phyloP scores from a whole-genome alignment of 371 early-diverging fungal genomes.

The Mucor velutinosus region DNA sequence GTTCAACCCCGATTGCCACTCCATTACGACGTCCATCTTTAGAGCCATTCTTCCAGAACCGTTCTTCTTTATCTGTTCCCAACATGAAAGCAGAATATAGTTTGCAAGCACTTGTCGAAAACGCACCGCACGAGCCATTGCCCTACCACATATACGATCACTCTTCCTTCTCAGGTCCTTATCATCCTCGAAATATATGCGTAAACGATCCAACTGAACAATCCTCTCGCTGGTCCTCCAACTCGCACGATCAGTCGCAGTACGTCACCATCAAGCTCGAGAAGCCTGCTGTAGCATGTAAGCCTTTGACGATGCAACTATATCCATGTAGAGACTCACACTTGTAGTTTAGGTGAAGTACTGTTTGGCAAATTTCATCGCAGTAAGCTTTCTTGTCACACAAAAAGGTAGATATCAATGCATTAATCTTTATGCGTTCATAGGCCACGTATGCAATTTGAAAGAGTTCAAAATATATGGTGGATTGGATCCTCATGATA shows the following conservation, averaged over 20 bases:
- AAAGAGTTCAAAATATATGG: constrained; percentile 96
- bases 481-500: constrained; percentile 76
- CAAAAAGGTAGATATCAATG: background rate
- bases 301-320: background rate
- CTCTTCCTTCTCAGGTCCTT: constrained; percentile 77
- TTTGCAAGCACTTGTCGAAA: background rate
- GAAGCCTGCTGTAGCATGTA: constrained; percentile 73
- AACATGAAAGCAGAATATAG: constrained; percentile 8
- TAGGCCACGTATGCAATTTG: constrained; percentile 94
- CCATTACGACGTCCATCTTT: background rate
- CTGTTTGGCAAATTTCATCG: constrained; percentile 97
- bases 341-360: constrained; percentile 64
- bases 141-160: constrained; percentile 61
- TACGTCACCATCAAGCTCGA: constrained; percentile 78
- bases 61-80: background rate
- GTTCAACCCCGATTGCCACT: background rate
- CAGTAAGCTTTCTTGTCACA: constrained; percentile 41
- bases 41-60: background rate
- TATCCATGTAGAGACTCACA: background rate
- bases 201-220: constrained; percentile 78
- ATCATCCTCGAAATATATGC: constrained; percentile 79
- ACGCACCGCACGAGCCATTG: constrained; percentile 21
- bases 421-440: constrained; percentile 56
- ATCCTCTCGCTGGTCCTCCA: constrained; percentile 85
- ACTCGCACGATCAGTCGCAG: constrained; percentile 81